Evolutionary conservation across 1,284 basidiomycete genomes (phyloP), one percentile per base, ranked within the genome.

Genomic region (Ustilago hordei): DNA sequence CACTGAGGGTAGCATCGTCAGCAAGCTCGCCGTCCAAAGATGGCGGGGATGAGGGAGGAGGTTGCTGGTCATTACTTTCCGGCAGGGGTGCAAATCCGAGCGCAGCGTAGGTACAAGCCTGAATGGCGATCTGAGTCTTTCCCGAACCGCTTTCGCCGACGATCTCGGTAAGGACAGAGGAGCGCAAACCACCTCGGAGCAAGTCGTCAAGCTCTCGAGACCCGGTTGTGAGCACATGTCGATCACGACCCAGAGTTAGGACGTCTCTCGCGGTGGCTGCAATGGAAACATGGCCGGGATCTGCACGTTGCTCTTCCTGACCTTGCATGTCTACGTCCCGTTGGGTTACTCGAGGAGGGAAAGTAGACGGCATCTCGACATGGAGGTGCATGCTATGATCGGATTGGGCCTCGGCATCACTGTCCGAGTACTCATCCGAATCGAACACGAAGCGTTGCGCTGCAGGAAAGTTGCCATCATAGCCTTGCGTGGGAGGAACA

Each of bases 121-220:
- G 77, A 5, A 84, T 43, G 4, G 69, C 69, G 19, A 80, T 56
- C 64, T 83, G 83, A 7, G 83, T 82, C 56, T 84, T 84, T 17
- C 83, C 83, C 8, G 79, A 73, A 2, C 78, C 69, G 41, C 79
- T 84, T 34, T 84, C 79, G 15, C 82, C 82, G 6, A 81, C 74
- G 19, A 84, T n/a, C 39, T 84, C 82, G 17, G 81, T 78, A 12
- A 84, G 58, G 1, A 58, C 58, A 8, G 71, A 68, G 2, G 64
- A 48, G 1, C 69, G 63, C 11, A 81, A 61, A 1, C 81, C 81
- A 8, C 82, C 82, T 1, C 58, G 52, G 1, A 84, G 65, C 31
- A 78, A 56, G 2, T 50, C 53, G n/a, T 84, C 82, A 2, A 84
- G 67, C 35, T 66, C 52, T 12, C 23, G 3, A 6, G 60, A 55